Evolutionary conservation across 2,329 filamentous ascomycete genomes (phyloP), one percentile per base, ranked within the genome.

Genomic region (Aspergillus tanneri): DNA sequence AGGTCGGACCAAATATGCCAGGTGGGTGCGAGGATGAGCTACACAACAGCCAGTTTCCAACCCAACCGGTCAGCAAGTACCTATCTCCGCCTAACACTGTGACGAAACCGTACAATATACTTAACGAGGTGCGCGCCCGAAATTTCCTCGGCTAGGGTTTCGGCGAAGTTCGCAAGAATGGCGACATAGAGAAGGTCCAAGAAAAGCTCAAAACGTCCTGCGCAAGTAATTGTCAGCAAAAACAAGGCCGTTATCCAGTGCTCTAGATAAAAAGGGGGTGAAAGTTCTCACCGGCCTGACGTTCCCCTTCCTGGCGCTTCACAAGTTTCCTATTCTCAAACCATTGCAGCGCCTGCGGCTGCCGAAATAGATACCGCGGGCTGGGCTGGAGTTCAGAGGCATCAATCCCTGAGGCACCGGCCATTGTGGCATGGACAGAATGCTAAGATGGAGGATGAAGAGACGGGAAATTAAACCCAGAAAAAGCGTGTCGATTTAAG

Each of bases 1-100:
- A 77, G 64, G 51, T 78, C 76, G 32, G 66, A 69, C 76, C 75
- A 78, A 40, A 77, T 72, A 50, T 78, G 72, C 75, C 75, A 77
- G 46, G 75, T 73, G 8, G 74, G 74, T 5, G 73, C 66, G 30
- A 77, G 73, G 28, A 76, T 74, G 36, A 78, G 68, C 61, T 63
- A 32, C 22, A 38, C 3, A 23, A 1, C n/a, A 24, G 2, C 12
- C 8, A 6, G 21, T 3, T 16, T 14, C 44, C 5, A 46, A 34
- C 11, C n/a, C n/a, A n/a, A n/a, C n/a, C n/a, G n/a, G n/a, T n/a
- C n/a, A n/a, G n/a, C n/a, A n/a, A n/a, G n/a, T n/a, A n/a, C n/a
- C n/a, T n/a, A n/a, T n/a, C n/a, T n/a, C n/a, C n/a, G n/a, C n/a
- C n/a, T n/a, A n/a, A n/a, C n/a, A n/a, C n/a, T n/a, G n/a, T n/a